Evolutionary conservation across 2,329 filamentous ascomycete genomes (phyloP).

Genomic region (Ampelomyces quisqualis): DNA sequence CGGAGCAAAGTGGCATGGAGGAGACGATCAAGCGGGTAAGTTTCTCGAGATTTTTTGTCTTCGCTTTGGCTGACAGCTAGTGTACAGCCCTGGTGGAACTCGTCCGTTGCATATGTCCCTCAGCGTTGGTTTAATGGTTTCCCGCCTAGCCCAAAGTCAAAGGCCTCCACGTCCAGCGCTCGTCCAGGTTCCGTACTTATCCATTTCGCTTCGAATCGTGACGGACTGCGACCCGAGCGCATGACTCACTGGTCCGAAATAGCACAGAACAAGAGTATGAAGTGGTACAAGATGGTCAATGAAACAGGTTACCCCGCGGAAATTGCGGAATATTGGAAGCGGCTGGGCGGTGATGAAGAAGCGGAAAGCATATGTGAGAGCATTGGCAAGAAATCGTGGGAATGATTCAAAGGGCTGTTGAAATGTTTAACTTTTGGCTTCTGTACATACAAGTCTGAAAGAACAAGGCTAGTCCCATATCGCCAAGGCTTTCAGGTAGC

Average conservation of each 20-base stretch:
- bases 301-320: background rate
- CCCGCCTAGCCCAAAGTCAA: background rate
- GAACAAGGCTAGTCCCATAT: too few species aligned
- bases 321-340: background rate
- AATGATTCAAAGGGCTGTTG: background rate
- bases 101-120: background rate
- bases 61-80: background rate
- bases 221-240: background rate
- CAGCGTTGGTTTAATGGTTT: background rate
- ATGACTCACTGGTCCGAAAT: background rate
- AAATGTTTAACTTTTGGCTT: background rate
- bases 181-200: background rate
- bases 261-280: background rate
- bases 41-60: background rate
- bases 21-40: background rate
- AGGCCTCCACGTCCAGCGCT: background rate
- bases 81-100: background rate
- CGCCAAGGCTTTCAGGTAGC: background rate
- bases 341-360: background rate
- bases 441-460: background rate
- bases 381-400: background rate
- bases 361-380: background rate
- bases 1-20: background rate
- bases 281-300: background rate
- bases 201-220: background rate